A percentile compares a stretch with the other conserved stretches of the same genome.
These are phyloP conservation scores for Lachancea meyersii DNA, from an alignment of 805 yeast species.

Conservation along the genomic window DNA sequence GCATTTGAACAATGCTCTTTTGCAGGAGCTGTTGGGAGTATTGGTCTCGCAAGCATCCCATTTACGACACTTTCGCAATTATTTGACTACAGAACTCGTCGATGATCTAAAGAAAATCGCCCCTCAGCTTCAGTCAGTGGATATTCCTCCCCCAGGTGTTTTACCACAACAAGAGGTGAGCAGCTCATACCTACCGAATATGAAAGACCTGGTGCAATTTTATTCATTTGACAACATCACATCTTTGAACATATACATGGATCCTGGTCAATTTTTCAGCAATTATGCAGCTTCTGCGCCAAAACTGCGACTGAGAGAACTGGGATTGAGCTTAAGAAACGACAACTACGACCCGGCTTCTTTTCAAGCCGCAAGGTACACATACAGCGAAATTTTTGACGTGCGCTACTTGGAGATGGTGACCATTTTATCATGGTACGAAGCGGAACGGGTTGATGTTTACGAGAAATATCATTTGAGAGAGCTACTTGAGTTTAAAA, in stretches of 20 bases:
- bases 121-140: constrained; percentile 17
- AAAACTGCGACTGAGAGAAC: constrained; percentile 18
- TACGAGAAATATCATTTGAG: constrained; percentile 24
- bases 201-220: constrained; percentile 1
- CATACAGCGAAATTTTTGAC: constrained; percentile 32
- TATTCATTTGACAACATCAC: constrained; percentile 20
- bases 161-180: constrained; percentile 15
- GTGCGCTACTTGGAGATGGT: constrained; percentile 23
- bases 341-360: constrained; percentile 20
- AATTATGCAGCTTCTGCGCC: constrained; percentile 7
- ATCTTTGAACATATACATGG: constrained; percentile 23
- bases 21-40: constrained; percentile 16
- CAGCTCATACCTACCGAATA: constrained; percentile 1
- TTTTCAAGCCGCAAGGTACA: constrained; percentile 9
- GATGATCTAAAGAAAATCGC: constrained; percentile 13
- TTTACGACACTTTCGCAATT: constrained; percentile 22
- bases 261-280: constrained; percentile 22
- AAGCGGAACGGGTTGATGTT: constrained; percentile 19
- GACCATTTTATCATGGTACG: constrained; percentile 37
- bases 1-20: constrained; percentile 21
- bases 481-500: constrained; percentile 28
- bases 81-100: constrained; percentile 17
- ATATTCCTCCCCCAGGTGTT: constrained; percentile 22
- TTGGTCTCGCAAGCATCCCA: constrained; percentile 16
- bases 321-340: constrained; percentile 26